Evolutionary conservation across 371 early-diverging fungal species (phyloP).

Genomic region (Nosema muscidifuracis): DNA sequence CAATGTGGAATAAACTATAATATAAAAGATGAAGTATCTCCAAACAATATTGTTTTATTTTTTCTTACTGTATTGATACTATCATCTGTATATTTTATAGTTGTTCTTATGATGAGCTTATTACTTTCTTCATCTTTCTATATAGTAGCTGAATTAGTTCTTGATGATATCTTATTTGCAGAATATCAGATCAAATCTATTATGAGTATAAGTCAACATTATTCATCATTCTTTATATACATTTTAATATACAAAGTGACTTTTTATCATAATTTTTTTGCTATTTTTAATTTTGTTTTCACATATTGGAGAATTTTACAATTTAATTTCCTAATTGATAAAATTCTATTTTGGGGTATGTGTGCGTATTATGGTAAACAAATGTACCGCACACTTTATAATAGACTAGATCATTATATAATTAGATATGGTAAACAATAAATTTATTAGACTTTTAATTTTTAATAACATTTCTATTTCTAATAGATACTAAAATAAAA

Average conservation of each 20-base stretch:
- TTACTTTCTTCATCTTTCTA: constrained; percentile 35
- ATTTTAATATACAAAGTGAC: constrained; percentile 40
- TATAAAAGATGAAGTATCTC: constrained; percentile 53
- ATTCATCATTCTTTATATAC: constrained; percentile 13
- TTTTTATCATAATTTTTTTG: constrained; percentile 19
- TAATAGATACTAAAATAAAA: constrained; percentile 25
- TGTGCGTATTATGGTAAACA: constrained; percentile 28
- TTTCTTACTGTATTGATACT: constrained; percentile 37
- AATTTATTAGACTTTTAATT: too few species aligned
- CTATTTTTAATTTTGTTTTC: constrained; percentile 59
- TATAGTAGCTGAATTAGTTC: constrained; percentile 24
- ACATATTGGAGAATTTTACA: constrained; percentile 60
- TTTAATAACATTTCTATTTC: constrained; percentile 4
- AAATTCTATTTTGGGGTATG: constrained; percentile 33
- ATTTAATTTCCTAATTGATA: constrained; percentile 58
- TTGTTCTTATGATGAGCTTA: constrained; percentile 35
- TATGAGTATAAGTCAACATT: not conserved
- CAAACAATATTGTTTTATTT: constrained; percentile 23
- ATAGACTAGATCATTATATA: constrained; percentile 37
- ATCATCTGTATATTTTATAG: constrained; percentile 31
- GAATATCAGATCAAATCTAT: not conserved
- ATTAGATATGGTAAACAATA: too few species aligned
- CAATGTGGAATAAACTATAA: constrained; percentile 59
- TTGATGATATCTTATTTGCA: constrained; percentile 7
- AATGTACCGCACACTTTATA: constrained; percentile 39